phyloP scores from a whole-genome alignment of 768 basidiomycete genomes.

The Boletus pseudopeckii region DNA sequence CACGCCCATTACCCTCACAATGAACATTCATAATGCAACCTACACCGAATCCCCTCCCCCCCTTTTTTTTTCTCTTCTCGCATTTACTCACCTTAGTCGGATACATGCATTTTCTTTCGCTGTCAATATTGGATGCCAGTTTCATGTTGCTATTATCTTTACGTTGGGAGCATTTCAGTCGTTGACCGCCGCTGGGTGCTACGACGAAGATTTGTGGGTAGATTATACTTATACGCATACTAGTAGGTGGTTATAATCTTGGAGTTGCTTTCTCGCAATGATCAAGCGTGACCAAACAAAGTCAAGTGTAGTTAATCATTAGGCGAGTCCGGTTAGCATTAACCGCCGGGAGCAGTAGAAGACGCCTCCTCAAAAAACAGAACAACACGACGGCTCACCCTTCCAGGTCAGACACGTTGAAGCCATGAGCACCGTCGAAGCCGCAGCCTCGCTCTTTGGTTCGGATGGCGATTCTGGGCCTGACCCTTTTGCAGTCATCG shows the following conservation, averaged over 20 bases:
- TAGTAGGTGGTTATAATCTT: slow-evolving; percentile 19
- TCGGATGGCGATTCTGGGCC: slow-evolving; percentile 51
- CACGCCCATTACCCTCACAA: slow-evolving; percentile 32
- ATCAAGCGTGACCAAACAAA: slow-evolving; percentile 31
- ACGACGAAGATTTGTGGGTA: slow-evolving; percentile 9
- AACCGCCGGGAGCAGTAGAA: neutral
- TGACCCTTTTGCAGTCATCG: slow-evolving; percentile 65
- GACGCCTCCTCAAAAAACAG: slow-evolving; percentile 6
- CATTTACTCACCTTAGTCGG: slow-evolving; percentile 22
- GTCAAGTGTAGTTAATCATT: neutral
- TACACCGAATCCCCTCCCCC: slow-evolving; percentile 11
- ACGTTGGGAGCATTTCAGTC: slow-evolving; percentile 4
- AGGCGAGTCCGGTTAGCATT: slow-evolving; percentile 4
- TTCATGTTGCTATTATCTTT: slow-evolving; percentile 20
- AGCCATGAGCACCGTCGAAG: slow-evolving; percentile 65
- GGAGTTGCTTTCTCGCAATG: neutral
- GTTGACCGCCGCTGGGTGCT: neutral
- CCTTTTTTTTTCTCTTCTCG: slow-evolving; percentile 15
- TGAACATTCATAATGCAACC: slow-evolving; percentile 37
- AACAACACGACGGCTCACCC: slow-evolving; percentile 6
- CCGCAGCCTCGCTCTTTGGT: slow-evolving; percentile 80
- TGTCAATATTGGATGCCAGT: slow-evolving; percentile 30
- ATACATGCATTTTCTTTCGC: slow-evolving; percentile 26
- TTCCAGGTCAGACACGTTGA: slow-evolving; percentile 28
- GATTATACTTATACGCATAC: slow-evolving; percentile 8